Conservation (phyloP, 2,329 filamentous ascomycete species). For the Ascochyta viciae-villosae region DNA sequence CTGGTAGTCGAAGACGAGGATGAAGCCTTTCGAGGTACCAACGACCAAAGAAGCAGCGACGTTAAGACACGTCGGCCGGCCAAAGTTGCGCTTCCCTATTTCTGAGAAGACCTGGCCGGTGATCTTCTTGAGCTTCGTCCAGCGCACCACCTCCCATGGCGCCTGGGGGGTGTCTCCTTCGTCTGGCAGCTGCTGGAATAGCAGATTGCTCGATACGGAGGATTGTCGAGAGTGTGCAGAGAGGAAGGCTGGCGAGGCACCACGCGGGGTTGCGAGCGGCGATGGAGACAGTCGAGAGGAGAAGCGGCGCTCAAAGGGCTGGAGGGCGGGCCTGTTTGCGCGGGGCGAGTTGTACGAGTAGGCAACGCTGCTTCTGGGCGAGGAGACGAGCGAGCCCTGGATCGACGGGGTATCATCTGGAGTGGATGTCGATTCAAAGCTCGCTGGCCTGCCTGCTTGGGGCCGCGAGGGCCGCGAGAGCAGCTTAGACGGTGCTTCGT, state of each 20-base stretch:
- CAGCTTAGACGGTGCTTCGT: constrained; percentile 14
- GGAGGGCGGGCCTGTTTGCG: constrained; percentile 80
- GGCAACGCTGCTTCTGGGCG: constrained; percentile 77
- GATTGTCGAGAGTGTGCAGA: constrained; percentile 80
- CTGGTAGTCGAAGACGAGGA: constrained; percentile 96
- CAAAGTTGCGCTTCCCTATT: constrained; percentile 89
- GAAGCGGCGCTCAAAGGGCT: constrained; percentile 94
- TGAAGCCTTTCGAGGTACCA: constrained; percentile 92
- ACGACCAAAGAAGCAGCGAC: constrained; percentile 88
- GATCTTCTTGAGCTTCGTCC: constrained; percentile 92
- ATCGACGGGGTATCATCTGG: constrained; percentile 86
- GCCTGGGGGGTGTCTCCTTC: constrained; percentile 70
- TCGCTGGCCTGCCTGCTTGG: constrained; percentile 54
- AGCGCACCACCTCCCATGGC: constrained; percentile 96
- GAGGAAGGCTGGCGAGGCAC: constrained; percentile 77
- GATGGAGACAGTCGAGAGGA: constrained; percentile 81
- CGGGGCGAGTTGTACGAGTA: constrained; percentile 72
- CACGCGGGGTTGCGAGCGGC: constrained; percentile 66
- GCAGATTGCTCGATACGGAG: constrained; percentile 75
- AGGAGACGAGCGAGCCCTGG: constrained; percentile 64
- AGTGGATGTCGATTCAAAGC: constrained; percentile 75
- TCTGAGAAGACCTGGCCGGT: constrained; percentile 92
- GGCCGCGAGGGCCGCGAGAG: constrained; percentile 18
- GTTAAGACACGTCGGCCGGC: constrained; percentile 85
- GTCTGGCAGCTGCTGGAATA: constrained; percentile 64